Evolutionary conservation across 1,139 yeast genomes (phyloP), one percentile per base, ranked within the genome.

Genomic region (Kodamaea arcana): DNA sequence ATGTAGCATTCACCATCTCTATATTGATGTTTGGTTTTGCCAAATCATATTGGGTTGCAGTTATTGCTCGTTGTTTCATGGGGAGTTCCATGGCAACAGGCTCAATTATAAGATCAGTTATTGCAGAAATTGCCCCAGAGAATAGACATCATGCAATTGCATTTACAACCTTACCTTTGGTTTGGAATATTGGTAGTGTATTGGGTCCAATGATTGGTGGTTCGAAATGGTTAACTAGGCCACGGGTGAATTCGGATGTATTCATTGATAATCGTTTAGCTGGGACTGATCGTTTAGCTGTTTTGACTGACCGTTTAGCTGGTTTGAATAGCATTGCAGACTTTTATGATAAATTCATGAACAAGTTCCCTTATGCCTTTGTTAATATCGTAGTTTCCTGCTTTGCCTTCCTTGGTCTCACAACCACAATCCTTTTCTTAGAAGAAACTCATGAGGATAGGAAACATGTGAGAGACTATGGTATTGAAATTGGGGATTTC

Each of bases 1-100:
- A 76, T 16, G 31, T 57, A 3, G 83, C 83, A 2, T 65, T 80
- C 1, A 60, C 72, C 5, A 16, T 66, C 5, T 67, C 78, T 15
- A 53, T 77, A 51, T 40, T 78, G 22, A 41, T 69, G 12, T 69
- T 79, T 46, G 86, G 84, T 0, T 70, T 77, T 44, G 59, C 80
- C 20, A 59, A 56, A 9, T 67, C 65, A 44, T 77, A 65, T 48
- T 64, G 64, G 51, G 61, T 65, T 56, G 83, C 83, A 0, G 50
- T 79, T 29, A 42, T 57, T 2, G 75, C 84, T 1, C 60, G 83
- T 45, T 53, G 70, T 15, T 45, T 73, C 21, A 69, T 75, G 54
- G 85, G 85, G 0, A 60, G 75, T 12, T 57, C 78, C 23, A 78
- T 78, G 49, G 84, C 84, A 4, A 79, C 78, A 46, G 72, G 77